Evolutionary conservation across 495 filamentous ascomycete genomes (phyloP).

Genomic region (Viridothelium virens): DNA sequence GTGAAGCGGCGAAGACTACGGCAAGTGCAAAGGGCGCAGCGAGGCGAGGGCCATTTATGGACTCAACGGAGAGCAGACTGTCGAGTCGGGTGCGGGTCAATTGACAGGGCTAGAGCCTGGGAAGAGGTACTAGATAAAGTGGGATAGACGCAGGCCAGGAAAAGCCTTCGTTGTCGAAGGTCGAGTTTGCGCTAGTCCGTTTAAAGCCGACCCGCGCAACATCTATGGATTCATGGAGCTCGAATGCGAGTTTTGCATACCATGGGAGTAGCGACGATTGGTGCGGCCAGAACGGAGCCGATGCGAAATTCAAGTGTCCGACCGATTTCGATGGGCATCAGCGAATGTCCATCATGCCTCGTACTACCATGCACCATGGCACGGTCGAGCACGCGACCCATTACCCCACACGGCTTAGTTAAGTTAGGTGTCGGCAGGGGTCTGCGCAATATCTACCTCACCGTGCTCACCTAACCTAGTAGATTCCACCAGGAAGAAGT

Average conservation of each 20-base stretch:
- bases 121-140: background rate
- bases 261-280: background rate
- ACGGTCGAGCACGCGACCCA: slow-evolving; percentile 1
- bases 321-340: background rate
- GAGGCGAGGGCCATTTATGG: background rate
- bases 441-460: background rate
- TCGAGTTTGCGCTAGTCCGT: background rate
- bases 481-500: too few relatives aligned
- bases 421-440: background rate
- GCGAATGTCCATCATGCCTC: background rate
- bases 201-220: background rate
- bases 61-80: background rate
- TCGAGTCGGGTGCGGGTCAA: background rate
- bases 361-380: background rate
- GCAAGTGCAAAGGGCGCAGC: background rate
- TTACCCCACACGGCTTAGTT: background rate
- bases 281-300: background rate
- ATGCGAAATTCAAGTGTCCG: background rate
- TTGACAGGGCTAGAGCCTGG: background rate
- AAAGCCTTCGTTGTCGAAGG: background rate
- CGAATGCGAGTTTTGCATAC: too few relatives aligned
- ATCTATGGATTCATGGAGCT: background rate
- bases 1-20: background rate
- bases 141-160: background rate
- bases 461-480: too few relatives aligned